Conservation (phyloP, 257 asterid species). For the Scutellaria galericulata region DNA sequence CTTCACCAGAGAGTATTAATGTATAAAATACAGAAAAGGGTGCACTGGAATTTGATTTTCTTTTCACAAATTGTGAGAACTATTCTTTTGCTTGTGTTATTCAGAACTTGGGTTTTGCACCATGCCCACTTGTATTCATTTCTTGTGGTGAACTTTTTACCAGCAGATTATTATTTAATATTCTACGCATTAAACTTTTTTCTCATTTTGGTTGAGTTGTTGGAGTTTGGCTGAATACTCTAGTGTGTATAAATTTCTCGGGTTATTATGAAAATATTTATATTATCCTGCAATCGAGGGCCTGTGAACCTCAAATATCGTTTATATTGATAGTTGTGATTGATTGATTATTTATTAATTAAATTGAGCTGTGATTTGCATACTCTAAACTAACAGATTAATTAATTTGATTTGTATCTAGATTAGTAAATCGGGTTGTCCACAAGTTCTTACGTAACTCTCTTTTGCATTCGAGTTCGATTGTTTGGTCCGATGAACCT, state of each 20-base stretch:
- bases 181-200: background rate
- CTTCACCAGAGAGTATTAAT: slow-evolving; percentile 20
- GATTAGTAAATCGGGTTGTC: too few relatives aligned
- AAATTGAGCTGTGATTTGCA: too few relatives aligned
- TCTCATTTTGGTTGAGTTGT: slow-evolving; percentile 5
- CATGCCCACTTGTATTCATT: slow-evolving; percentile 20
- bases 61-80: slow-evolving; percentile 7
- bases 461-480: too few relatives aligned
- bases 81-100: slow-evolving; percentile 40
- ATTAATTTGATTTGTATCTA: too few relatives aligned
- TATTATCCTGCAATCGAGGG: background rate
- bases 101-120: slow-evolving; percentile 14
- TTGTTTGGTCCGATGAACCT: too few relatives aligned
- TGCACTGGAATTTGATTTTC: slow-evolving; percentile 29
- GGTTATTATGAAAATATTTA: background rate
- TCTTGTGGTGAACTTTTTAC: background rate
- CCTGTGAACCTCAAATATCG: background rate
- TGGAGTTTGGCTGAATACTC: slow-evolving; percentile 18
- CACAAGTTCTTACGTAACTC: too few relatives aligned
- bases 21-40: slow-evolving; percentile 39
- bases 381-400: too few relatives aligned
- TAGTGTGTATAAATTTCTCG: slow-evolving; percentile 15
- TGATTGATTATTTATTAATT: too few relatives aligned
- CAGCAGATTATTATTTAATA: slow-evolving; percentile 30
- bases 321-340: background rate